These are phyloP conservation scores for Pisolithus sp. DNA, from an alignment of 768 basidiomycete genomes.

Conservation along the genomic window DNA sequence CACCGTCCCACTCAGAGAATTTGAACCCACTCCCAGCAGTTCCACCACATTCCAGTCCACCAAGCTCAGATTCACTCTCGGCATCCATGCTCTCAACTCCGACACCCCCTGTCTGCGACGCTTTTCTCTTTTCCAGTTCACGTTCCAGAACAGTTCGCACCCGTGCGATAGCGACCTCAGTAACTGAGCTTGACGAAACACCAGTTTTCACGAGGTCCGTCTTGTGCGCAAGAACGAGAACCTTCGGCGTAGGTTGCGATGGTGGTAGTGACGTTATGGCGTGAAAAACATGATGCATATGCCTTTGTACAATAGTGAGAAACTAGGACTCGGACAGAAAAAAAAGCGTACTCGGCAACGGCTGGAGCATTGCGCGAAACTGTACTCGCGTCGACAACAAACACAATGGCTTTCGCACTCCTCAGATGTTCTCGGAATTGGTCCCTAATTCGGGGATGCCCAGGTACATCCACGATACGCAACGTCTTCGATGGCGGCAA, in stretches of 20 bases:
- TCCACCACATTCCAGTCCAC: slow-evolving; percentile 66
- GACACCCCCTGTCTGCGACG: slow-evolving; percentile 57
- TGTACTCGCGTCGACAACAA: slow-evolving; percentile 76
- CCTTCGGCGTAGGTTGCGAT: slow-evolving; percentile 51
- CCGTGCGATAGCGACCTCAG: slow-evolving; percentile 57
- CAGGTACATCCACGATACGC: slow-evolving; percentile 69
- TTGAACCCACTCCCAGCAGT: slow-evolving; percentile 51
- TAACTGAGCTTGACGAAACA: slow-evolving; percentile 26
- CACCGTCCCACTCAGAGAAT: slow-evolving; percentile 81
- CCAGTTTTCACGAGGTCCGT: slow-evolving; percentile 56
- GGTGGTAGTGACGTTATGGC: slow-evolving; percentile 68
- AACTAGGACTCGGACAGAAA: background rate
- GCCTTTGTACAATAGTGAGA: slow-evolving; percentile 35
- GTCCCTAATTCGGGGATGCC: slow-evolving; percentile 75
- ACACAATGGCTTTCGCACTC: slow-evolving; percentile 60
- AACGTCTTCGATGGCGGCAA: slow-evolving; percentile 40
- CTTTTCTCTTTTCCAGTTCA: slow-evolving; percentile 73
- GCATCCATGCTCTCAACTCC: slow-evolving; percentile 69
- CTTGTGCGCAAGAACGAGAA: slow-evolving; percentile 74
- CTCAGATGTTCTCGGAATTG: slow-evolving; percentile 64
- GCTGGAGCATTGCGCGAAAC: slow-evolving; percentile 67
- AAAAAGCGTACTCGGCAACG: slow-evolving; percentile 69
- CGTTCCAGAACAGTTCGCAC: slow-evolving; percentile 76
- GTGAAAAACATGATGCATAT: slow-evolving; percentile 68
- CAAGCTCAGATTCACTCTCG: slow-evolving; percentile 62